Evolutionary conservation across 2,329 filamentous ascomycete species (phyloP), one percentile per base, ranked within the genome.

Genomic region (Colletotrichum simmondsii): DNA sequence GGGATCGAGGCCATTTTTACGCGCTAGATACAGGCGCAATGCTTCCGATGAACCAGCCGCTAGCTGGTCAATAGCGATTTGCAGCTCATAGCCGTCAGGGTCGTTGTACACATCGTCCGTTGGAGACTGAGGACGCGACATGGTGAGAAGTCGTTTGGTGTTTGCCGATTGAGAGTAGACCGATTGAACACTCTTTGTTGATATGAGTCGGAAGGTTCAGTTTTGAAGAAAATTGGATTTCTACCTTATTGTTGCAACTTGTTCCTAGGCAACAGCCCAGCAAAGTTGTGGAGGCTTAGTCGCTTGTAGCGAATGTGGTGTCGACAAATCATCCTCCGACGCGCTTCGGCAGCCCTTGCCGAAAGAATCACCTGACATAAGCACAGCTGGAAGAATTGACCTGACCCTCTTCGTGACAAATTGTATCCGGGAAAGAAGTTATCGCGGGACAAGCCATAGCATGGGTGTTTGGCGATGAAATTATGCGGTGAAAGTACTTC

Each of bases 11-110:
- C 63, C 68, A 6, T 35, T 35, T 3, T 61, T 28, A 3, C 56
- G 68, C 8, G 68, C 68, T 10, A 71, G 56, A 11, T 30, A 71
- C 1, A 56, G 16, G 12, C 46, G 60, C 19, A 71, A 46, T 8
- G 68, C 56, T 3, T 71, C 68, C 4, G 68, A 67, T 6, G 63
- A 67, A 14, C 68, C 63, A 35, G 56, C 54, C 22, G 63, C 32
- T 16, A 71, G 56, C 49, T 71, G 68, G 7, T 71, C 68, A n/a
- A 71, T 35, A 1, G 68, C 68, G 12, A 57, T 57, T 22, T 71
- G 68, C 3, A 61, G n/a, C 4, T 71, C 68, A 22, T 71, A 71
- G n/a, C 42, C 65, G 42, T 66, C 30, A 8, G 22, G 5, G n/a
- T 61, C 58, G 11, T 61, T 24, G 35, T 46, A 24, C 24, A 28